Conservation (phyloP, 306 rosid genomes). For the Quercus ilex region DNA sequence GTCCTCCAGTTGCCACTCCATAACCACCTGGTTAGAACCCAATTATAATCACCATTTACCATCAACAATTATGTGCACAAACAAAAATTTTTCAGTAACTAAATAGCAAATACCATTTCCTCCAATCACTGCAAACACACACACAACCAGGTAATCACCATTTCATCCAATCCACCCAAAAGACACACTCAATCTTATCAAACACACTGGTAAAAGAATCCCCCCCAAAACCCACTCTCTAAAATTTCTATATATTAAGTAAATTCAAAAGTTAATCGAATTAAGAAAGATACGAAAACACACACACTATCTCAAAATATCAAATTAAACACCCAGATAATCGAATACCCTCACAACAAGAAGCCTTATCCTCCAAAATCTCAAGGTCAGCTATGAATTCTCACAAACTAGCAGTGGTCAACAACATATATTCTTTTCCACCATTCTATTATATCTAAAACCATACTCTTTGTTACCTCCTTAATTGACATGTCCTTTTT, state of each 20-base stretch:
- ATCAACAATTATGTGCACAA: background rate
- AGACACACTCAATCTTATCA: background rate
- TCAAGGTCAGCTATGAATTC: too few relatives aligned
- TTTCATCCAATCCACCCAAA: background rate
- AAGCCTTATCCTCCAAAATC: too few relatives aligned
- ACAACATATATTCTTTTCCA: too few relatives aligned
- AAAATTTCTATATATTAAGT: background rate
- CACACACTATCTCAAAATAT: background rate
- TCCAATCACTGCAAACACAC: background rate
- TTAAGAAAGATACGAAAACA: background rate
- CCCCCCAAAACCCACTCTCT: background rate
- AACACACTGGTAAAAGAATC: background rate
- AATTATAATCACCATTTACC: slow-evolving; percentile 2
- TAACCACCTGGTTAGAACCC: slow-evolving; percentile 72
- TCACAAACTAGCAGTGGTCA: too few relatives aligned
- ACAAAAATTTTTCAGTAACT: background rate
- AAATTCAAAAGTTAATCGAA: background rate
- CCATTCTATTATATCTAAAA: too few relatives aligned
- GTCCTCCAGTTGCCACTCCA: slow-evolving; percentile 98
- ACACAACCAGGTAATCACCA: background rate
- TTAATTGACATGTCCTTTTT: too few relatives aligned
- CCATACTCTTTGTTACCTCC: too few relatives aligned
- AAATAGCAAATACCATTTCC: background rate
- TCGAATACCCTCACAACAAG: background rate
- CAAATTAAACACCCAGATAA: background rate